These are phyloP conservation scores for Lactuca saligna DNA, from an alignment of 129 eudicot genomes.

Conservation along the genomic window DNA sequence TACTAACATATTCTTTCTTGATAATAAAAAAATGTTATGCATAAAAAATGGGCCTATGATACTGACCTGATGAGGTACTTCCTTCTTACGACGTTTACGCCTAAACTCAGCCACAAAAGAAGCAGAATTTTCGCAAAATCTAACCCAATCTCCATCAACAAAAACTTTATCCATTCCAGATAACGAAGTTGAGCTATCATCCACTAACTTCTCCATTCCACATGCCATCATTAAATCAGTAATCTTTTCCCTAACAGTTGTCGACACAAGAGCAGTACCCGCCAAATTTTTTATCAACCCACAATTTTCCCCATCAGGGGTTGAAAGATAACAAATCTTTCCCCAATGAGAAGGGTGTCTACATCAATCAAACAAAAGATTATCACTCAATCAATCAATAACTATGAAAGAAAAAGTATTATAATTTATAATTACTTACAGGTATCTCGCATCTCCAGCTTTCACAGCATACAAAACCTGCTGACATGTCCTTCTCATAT, in stretches of 20 bases:
- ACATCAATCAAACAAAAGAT: constrained; percentile 33
- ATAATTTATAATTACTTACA: constrained; percentile 47
- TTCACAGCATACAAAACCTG: constrained; percentile 80
- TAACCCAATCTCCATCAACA: constrained; percentile 90
- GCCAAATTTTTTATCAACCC: constrained; percentile 91
- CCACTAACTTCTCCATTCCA: constrained; percentile 69
- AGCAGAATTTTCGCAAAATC: constrained; percentile 59
- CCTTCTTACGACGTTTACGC: constrained; percentile 54
- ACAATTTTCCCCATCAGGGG: constrained; percentile 95
- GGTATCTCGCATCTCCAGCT: constrained; percentile 97
- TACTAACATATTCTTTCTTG: too few species aligned
- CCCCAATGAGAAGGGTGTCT: constrained; percentile 99
- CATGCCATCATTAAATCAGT: constrained; percentile 40
- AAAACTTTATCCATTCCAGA: constrained; percentile 53
- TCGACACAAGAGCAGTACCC: constrained; percentile 79
- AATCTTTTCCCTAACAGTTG: constrained; percentile 36
- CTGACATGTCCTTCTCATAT: constrained; percentile 88
- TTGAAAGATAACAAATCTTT: constrained; percentile 75
- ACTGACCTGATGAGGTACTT: constrained; percentile 57
- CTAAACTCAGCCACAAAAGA: constrained; percentile 69
- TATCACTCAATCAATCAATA: not conserved
- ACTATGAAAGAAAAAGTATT: too few species aligned
- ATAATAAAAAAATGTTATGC: too few species aligned
- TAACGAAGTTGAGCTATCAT: constrained; percentile 50
- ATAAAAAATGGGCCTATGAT: too few species aligned